Conservation (phyloP, 805 yeast species). For the Candida tammaniensis region DNA sequence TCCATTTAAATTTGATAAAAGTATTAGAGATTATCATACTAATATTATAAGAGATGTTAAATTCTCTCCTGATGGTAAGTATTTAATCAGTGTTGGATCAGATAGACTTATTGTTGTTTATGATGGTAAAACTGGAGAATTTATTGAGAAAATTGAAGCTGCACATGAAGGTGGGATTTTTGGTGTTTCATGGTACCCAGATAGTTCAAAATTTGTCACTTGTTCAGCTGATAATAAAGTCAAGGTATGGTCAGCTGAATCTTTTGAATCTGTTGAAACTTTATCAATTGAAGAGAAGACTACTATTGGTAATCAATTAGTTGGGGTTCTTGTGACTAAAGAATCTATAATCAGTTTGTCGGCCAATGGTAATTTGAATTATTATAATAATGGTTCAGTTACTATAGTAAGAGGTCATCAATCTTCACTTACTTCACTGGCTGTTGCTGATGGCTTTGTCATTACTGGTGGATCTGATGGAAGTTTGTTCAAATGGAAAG, state of each 20-base stretch:
- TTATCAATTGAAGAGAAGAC: constrained; percentile 46
- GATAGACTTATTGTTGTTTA: constrained; percentile 76
- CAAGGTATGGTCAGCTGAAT: constrained; percentile 57
- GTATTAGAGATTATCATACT: constrained; percentile 70
- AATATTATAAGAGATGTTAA: constrained; percentile 79
- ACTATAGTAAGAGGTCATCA: constrained; percentile 72
- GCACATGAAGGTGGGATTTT: constrained; percentile 82
- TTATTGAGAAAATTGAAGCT: constrained; percentile 45
- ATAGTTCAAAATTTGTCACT: constrained; percentile 61
- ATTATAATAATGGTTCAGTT: constrained; percentile 29
- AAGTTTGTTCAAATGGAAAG: constrained; percentile 57
- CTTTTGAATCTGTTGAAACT: constrained; percentile 35
- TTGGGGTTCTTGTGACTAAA: constrained; percentile 72
- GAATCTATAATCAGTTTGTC: constrained; percentile 65
- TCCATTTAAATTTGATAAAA: constrained; percentile 81
- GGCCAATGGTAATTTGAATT: constrained; percentile 67
- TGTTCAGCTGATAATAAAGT: constrained; percentile 80
- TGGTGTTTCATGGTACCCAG: constrained; percentile 66
- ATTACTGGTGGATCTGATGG: constrained; percentile 86
- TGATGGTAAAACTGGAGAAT: constrained; percentile 87
- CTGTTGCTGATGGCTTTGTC: constrained; percentile 27
- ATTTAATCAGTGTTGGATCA: constrained; percentile 76
- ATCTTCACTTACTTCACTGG: constrained; percentile 63
- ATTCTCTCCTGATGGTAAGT: constrained; percentile 78
- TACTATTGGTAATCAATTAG: constrained; percentile 63